These are phyloP conservation scores for Murraya koenigii DNA, from an alignment of 345 rosid species.

Conservation along the genomic window DNA sequence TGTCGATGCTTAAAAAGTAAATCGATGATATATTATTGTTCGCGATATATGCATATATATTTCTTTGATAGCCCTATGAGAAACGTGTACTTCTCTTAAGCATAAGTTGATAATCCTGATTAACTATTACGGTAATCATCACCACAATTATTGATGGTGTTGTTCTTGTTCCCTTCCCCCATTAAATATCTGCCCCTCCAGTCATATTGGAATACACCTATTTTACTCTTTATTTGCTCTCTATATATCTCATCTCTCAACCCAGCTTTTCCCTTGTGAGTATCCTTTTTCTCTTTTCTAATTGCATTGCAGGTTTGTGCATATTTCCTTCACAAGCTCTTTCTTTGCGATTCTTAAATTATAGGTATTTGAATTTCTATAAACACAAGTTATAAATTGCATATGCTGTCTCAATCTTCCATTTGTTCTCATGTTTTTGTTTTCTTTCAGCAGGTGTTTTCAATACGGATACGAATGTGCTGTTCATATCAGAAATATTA, in stretches of 20 bases:
- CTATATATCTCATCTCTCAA: not conserved
- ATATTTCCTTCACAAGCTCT: not conserved
- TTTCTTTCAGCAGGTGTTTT: not conserved
- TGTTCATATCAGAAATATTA: not conserved
- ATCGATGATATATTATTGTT: not conserved
- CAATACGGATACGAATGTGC: not conserved
- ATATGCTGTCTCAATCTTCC: not conserved
- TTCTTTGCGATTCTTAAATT: not conserved
- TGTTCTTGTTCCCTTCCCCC: conserved; percentile 4
- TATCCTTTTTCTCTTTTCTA: not conserved
- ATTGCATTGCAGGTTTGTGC: not conserved
- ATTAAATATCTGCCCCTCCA: conserved; percentile 23
- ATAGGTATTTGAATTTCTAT: no score
- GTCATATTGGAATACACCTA: conserved; percentile 12
- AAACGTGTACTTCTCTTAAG: conserved; percentile 25
- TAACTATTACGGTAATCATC: not conserved
- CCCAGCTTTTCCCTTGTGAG: not conserved
- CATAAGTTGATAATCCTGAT: conserved; percentile 18
- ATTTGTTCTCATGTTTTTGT: conserved; percentile 7
- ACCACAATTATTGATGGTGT: conserved; percentile 20
- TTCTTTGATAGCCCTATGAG: conserved; percentile 16
- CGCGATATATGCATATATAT: not conserved
- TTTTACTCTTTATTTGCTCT: not conserved
- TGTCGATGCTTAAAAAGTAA: not conserved
- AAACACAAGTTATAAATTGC: no score